Conservation (phyloP, 2,329 filamentous ascomycete species). For the Aspergillus sp. region DNA sequence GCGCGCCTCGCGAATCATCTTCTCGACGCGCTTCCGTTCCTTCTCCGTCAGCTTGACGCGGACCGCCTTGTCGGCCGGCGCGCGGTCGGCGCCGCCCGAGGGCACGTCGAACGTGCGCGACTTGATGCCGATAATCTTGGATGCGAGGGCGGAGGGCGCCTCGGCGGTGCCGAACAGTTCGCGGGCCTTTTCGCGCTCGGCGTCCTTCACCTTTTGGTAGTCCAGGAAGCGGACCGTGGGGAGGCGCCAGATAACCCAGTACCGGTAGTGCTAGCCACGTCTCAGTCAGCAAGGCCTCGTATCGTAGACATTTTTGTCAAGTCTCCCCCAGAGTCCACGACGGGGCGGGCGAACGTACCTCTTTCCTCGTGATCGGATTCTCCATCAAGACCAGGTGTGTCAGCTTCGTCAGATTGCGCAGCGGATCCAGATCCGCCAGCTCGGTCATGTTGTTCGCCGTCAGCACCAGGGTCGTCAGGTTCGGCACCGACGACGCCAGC, state of each 20-base stretch:
- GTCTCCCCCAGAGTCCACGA: no score
- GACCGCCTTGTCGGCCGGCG: slow-evolving; percentile 60
- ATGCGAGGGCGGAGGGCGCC: slow-evolving; percentile 76
- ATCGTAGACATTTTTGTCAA: no score
- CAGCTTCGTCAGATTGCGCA: slow-evolving; percentile 66
- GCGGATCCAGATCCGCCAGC: slow-evolving; percentile 81
- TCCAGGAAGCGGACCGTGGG: slow-evolving; percentile 87
- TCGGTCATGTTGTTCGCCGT: slow-evolving; percentile 80
- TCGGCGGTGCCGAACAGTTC: slow-evolving; percentile 79
- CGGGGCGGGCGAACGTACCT: slow-evolving; percentile 57
- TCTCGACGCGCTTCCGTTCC: slow-evolving; percentile 81
- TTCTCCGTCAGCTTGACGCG: slow-evolving; percentile 82
- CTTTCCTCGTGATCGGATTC: slow-evolving; percentile 88
- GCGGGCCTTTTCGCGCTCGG: slow-evolving; percentile 71
- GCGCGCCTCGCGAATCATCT: slow-evolving; percentile 83
- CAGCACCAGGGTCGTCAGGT: slow-evolving; percentile 77
- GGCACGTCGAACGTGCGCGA: slow-evolving; percentile 68
- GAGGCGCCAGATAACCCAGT: slow-evolving; percentile 86
- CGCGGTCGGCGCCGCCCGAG: slow-evolving; percentile 35
- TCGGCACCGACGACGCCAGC: slow-evolving; percentile 73
- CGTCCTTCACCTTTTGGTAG: slow-evolving; percentile 85
- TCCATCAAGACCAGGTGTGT: slow-evolving; percentile 79
- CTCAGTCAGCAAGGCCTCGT: slow-evolving; percentile 8
- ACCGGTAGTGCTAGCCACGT: slow-evolving; percentile 73
- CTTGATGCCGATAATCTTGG: slow-evolving; percentile 81